phyloP scores from a whole-genome alignment of 192 early-diverging fungal genomes.

The Umbelopsis sp. region DNA sequence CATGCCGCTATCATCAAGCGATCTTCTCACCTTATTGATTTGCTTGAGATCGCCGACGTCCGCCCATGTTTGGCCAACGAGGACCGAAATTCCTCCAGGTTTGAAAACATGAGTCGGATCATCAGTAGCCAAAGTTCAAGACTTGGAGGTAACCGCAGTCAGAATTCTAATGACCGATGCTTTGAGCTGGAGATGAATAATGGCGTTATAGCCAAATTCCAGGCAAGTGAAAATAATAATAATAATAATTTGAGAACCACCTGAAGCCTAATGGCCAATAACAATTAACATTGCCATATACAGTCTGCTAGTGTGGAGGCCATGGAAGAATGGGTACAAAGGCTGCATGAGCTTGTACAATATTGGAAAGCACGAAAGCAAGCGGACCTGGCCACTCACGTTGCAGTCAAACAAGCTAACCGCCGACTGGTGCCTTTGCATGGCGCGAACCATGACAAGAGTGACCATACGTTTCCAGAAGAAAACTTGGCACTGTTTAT shows the following conservation, averaged over 20 bases:
- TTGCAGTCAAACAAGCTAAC: constrained; percentile 25
- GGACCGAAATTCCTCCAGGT: background rate
- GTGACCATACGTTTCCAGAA: background rate
- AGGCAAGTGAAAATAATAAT: background rate
- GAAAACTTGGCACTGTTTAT: background rate
- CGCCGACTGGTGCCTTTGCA: background rate
- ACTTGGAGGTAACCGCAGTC: background rate
- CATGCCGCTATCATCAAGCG: background rate
- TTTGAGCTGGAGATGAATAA: constrained; percentile 36
- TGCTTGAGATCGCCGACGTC: background rate
- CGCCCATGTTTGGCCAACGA: background rate
- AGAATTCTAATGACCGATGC: background rate
- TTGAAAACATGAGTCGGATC: background rate
- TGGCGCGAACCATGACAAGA: background rate
- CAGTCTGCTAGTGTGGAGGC: constrained; percentile 22
- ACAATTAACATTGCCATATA: background rate
- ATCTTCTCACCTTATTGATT: background rate
- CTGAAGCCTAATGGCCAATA: background rate
- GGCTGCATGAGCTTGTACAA: constrained; percentile 15
- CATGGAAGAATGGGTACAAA: constrained; percentile 34
- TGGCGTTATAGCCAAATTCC: constrained; percentile 29
- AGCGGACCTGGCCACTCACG: constrained; percentile 19
- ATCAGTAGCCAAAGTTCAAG: background rate
- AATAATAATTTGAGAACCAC: background rate
- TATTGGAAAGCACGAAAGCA: constrained; percentile 35